Conservation (phyloP, 305 asterid species). For the Fraxinus platypoda region DNA sequence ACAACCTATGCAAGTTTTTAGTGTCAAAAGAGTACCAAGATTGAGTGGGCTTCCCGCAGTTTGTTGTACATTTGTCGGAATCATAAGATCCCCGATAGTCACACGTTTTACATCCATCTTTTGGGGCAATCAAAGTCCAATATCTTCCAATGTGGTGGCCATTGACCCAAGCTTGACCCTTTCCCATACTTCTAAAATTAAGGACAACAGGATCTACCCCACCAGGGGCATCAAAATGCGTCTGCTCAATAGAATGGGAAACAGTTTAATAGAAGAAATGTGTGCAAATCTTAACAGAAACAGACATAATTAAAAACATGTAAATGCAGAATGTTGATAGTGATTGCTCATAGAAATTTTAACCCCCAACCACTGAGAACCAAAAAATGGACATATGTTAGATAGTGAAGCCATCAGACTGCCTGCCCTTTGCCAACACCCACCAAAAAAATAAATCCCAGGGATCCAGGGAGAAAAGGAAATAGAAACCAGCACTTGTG, state of each 20-base stretch:
- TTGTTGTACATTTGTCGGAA: conserved; percentile 68
- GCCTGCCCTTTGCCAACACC: not conserved
- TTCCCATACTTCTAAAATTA: conserved; percentile 73
- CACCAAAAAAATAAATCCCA: not conserved
- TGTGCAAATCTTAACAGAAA: not conserved
- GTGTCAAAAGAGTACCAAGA: conserved; percentile 53
- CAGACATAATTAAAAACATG: not conserved
- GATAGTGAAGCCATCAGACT: not conserved
- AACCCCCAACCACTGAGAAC: not conserved
- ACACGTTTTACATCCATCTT: conserved; percentile 72
- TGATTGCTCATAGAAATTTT: not conserved
- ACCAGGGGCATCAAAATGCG: conserved; percentile 63
- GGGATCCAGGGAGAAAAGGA: not conserved
- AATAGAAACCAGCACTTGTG: not conserved
- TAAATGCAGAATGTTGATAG: not conserved
- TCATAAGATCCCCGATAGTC: conserved; percentile 79
- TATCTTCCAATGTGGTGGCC: conserved; percentile 90
- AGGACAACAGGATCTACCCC: conserved; percentile 78
- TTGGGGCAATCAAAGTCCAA: conserved; percentile 74
- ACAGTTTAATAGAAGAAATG: not conserved
- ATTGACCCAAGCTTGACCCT: conserved; percentile 92
- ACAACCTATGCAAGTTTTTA: not conserved
- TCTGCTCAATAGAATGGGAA: conserved; percentile 35
- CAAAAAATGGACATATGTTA: not conserved
- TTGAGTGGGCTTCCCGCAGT: conserved; percentile 86